Base-by-base conservation (phyloP, 2,329 filamentous ascomycete species). In the Fusarium sp. region DNA sequence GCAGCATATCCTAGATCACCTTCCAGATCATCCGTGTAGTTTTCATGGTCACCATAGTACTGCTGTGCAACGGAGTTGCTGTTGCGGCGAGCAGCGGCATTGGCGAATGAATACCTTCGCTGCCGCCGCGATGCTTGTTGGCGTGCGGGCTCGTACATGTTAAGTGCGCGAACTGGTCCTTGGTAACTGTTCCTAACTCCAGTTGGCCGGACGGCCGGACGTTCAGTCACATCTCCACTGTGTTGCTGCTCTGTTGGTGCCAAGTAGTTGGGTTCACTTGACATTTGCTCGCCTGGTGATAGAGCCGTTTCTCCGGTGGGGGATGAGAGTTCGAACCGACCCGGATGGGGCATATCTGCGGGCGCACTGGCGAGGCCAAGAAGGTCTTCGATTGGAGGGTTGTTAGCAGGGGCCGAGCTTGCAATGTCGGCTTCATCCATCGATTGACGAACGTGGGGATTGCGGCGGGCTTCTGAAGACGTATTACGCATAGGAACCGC, bases 1-100 rank as follows among this genome's bases (percentile, higher is more conserved):
- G 94, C 95, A 13, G 94, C 93, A 80, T 97, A 99, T 12, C 96
- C 96, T 28, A 99, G 82, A 80, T 99, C 96, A 1, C 96, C 96
- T 75, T 97, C 94, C 10, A 94, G 85, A 73, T 97, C 92, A 72
- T 94, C 92, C 53, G 90, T 89, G 64, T 90, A 74, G 68, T 90
- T 87, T 37, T 89, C 88, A 51, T 88, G 86, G 55, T 82, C 77
- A 7, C 81, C 81, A 69, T 87, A 85, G 59, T 88, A 78, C 58
- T 86, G 84, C 69, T 87, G 84, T 12, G 85, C 86, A 49, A 88
- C 84, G 48, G 80, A 83, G 75, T 80, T 84, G 74, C 83, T 86
- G 68, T 81, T 83, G 32, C 83, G 82, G 20, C 85, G 81, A 20
- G 79, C 79, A 8, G 82, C 81, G 0, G 83, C 78, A 14, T 85